Evolutionary conservation across 2,329 filamentous ascomycete genomes (phyloP).

Genomic region (Knufia petricola): DNA sequence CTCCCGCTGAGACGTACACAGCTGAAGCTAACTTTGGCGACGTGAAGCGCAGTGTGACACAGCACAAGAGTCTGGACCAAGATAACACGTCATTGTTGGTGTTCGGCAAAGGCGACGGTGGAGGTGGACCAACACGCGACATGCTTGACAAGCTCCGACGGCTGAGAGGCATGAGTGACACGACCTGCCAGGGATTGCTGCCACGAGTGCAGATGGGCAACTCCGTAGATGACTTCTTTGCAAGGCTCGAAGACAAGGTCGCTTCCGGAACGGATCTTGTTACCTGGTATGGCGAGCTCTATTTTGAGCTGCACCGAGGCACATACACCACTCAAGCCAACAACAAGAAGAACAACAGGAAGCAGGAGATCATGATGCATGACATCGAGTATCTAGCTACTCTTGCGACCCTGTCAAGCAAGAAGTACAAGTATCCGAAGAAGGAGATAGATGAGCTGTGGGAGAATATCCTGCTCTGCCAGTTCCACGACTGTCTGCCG

Average conservation of each 20-base stretch:
- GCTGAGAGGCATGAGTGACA: conserved; percentile 85
- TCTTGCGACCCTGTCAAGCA: conserved; percentile 63
- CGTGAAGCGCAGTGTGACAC: conserved; percentile 74
- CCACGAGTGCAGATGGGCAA: conserved; percentile 82
- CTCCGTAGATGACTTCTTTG: conserved; percentile 92
- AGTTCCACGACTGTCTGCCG: conserved; percentile 95
- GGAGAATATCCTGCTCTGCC: conserved; percentile 83
- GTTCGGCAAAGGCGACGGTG: conserved; percentile 94
- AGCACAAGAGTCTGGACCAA: conserved; percentile 93
- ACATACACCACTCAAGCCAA: conserved; percentile 97
- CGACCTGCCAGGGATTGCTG: conserved; percentile 55
- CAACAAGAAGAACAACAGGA: conserved; percentile 91
- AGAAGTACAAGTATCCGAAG: conserved; percentile 81
- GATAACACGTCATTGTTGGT: conserved; percentile 84
- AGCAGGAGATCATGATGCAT: conserved; percentile 72
- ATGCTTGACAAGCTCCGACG: conserved; percentile 90
- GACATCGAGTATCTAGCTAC: conserved; percentile 85
- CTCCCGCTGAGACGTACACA: conserved; percentile 90
- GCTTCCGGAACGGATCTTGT: conserved; percentile 59
- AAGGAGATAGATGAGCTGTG: conserved; percentile 91
- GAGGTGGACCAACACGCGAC: conserved; percentile 86
- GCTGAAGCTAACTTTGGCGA: conserved; percentile 92
- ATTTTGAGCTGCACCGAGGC: conserved; percentile 93
- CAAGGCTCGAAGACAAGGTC: conserved; percentile 68
- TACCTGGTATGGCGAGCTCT: conserved; percentile 96